Conservation (phyloP, 1,139 yeast genomes). For the Sugiyamaella novakii region DNA sequence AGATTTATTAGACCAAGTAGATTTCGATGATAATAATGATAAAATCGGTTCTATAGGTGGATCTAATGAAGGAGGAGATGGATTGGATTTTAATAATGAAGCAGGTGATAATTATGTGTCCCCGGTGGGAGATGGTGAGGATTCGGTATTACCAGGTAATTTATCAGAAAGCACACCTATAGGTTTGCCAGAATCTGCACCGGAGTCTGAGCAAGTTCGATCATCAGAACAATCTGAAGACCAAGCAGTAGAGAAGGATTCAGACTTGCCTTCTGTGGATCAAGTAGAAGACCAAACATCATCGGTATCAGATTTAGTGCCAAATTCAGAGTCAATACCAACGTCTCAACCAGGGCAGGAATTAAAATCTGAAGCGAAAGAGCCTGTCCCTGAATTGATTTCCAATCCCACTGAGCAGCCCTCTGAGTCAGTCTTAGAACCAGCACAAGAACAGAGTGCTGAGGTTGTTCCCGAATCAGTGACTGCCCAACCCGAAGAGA, state of each 20-base stretch:
- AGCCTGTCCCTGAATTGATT: neutral
- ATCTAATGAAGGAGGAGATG: neutral
- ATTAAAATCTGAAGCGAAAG: slow-evolving; percentile 1
- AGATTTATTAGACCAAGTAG: neutral
- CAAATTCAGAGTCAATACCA: neutral
- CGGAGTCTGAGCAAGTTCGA: slow-evolving; percentile 1
- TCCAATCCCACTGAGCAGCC: neutral
- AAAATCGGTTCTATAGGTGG: neutral
- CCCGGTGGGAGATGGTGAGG: slow-evolving; percentile 1
- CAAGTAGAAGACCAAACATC: neutral
- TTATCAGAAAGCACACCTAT: neutral
- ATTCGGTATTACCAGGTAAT: neutral
- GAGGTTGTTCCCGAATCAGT: neutral
- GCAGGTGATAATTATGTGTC: neutral
- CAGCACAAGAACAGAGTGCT: slow-evolving; percentile 1
- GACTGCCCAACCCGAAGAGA: neutral
- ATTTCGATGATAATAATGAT: neutral
- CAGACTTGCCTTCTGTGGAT: too few species aligned
- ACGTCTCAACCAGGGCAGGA: neutral
- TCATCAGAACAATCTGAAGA: neutral
- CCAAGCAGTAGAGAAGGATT: too few species aligned
- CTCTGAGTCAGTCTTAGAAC: neutral
- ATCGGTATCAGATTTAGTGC: neutral
- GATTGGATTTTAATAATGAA: neutral
- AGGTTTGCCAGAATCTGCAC: neutral